Evolutionary conservation across 345 rosid genomes (phyloP), one percentile per base, ranked within the genome.

Genomic region (Hypericum androsaemum): DNA sequence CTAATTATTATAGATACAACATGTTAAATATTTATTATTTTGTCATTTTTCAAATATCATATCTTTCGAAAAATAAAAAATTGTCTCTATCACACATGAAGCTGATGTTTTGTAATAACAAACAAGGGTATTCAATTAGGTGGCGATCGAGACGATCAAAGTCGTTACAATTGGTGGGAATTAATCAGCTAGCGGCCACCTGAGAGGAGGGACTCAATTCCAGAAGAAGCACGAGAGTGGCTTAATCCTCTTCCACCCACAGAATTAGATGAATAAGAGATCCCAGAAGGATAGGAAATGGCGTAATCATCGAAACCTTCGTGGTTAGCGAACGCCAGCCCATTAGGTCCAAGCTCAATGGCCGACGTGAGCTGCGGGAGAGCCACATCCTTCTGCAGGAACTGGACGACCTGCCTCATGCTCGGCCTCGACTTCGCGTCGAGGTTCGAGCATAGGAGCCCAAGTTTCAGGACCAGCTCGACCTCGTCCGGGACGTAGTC

Each of bases 161-260:
- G 4, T 22, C 4, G 32, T 22, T 22, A 22, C 32, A 22, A 22
- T 22, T 22, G 1, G 32, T 22, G 4, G 32, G 32, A n/a, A 22
- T 22, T 22, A 22, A 22, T 53, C 43, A 48, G 11, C 74, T 69
- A 79, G 39, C 88, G 64, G 6, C 88, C 94, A 0, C 74, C 79
- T 0, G 89, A 84, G 45, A 81, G 84, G 13, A 59, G 66, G 7
- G 89, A 81, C 8, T 64, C 84, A n/a, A 68, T 70, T 1, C 67
- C 43, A 14, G 81, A 69, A 40, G 82, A 66, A 5, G 76, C 39
- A 37, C 52, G 58, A 1, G 76, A 55, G 54, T 22, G 32, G 32
- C 32, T 4, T 1, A 22, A 22, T 22, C 32, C 32, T 22, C 32
- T 22, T 22, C 32, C 32, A 22, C 32, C 32, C 32, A 22, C 32